These are phyloP conservation scores for Fusarium goolgardi DNA, from an alignment of 2,329 filamentous ascomycete genomes.

Conservation along the genomic window DNA sequence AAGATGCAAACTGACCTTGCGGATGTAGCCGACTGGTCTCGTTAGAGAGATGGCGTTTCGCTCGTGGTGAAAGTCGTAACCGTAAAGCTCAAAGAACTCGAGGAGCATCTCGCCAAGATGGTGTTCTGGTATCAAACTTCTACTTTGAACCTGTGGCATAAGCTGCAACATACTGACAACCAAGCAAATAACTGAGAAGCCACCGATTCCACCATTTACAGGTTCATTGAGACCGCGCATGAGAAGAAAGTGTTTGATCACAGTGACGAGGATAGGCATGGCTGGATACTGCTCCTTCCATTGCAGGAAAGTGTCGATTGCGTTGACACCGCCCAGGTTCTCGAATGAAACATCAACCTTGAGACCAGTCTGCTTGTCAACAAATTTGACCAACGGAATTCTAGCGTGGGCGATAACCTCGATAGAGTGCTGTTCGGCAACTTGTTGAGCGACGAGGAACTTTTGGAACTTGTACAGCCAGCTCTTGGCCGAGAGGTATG, in stretches of 20 bases:
- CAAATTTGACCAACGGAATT: slow-evolving; percentile 92
- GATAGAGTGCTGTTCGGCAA: slow-evolving; percentile 69
- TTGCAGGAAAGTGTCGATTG: slow-evolving; percentile 80
- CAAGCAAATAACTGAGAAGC: slow-evolving; percentile 93
- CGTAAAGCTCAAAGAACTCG: slow-evolving; percentile 91
- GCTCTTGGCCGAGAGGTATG: slow-evolving; percentile 62
- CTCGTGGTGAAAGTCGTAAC: slow-evolving; percentile 79
- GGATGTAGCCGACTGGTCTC: slow-evolving; percentile 74
- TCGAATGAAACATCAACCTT: slow-evolving; percentile 96
- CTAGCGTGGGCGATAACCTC: slow-evolving; percentile 79
- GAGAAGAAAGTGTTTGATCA: slow-evolving; percentile 92
- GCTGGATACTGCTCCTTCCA: slow-evolving; percentile 86
- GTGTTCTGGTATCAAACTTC: slow-evolving; percentile 67
- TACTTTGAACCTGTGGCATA: slow-evolving; percentile 75
- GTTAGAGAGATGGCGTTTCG: slow-evolving; percentile 79
- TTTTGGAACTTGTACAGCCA: slow-evolving; percentile 71
- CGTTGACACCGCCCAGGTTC: slow-evolving; percentile 82
- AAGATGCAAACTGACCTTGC: slow-evolving; percentile 70
- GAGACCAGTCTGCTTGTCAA: slow-evolving; percentile 80
- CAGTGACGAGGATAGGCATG: slow-evolving; percentile 85
- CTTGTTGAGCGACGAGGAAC: slow-evolving; percentile 65
- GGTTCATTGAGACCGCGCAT: slow-evolving; percentile 95
- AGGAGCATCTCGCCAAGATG: slow-evolving; percentile 85
- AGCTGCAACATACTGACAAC: slow-evolving; percentile 89
- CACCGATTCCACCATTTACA: slow-evolving; percentile 88